Percentiles rank a stretch among this genome's conserved stretches.
These are phyloP conservation scores for Didymella pomorum DNA, from an alignment of 2,329 filamentous ascomycete genomes.

Conservation along the genomic window DNA sequence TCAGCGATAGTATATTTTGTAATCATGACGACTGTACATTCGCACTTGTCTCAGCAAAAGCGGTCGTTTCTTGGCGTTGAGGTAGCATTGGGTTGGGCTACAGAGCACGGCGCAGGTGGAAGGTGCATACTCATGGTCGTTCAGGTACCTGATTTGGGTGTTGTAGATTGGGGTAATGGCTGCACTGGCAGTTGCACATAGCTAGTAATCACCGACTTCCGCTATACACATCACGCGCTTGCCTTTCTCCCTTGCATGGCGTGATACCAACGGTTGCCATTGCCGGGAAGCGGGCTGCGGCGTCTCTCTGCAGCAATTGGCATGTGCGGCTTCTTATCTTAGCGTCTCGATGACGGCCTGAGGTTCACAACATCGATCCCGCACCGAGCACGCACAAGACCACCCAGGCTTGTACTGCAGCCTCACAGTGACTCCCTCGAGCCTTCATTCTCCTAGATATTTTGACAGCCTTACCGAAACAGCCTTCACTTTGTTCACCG, in stretches of 20 bases:
- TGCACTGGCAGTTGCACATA: neutral
- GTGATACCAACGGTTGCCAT: neutral
- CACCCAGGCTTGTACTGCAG: neutral
- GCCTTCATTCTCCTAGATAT: neutral
- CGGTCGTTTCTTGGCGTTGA: conserved; percentile 1
- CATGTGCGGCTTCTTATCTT: conserved; percentile 9
- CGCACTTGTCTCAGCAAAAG: neutral
- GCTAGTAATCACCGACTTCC: neutral
- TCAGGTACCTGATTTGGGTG: neutral
- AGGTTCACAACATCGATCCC: neutral
- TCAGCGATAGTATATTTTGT: conserved; percentile 2
- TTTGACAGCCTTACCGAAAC: neutral
- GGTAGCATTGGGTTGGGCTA: neutral
- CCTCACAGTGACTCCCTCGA: neutral
- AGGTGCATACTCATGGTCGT: neutral
- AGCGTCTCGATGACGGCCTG: conserved; percentile 1
- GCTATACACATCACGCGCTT: neutral
- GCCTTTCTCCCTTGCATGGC: neutral
- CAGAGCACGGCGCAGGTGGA: conserved; percentile 14
- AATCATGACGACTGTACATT: conserved; percentile 10
- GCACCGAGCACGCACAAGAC: neutral
- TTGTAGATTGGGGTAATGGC: neutral
- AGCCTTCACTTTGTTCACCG: neutral
- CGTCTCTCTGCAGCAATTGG: neutral
- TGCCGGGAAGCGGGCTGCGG: neutral